phyloP scores from a whole-genome alignment of 2,329 filamentous ascomycete genomes.

The Trichoderma endophyticum region DNA sequence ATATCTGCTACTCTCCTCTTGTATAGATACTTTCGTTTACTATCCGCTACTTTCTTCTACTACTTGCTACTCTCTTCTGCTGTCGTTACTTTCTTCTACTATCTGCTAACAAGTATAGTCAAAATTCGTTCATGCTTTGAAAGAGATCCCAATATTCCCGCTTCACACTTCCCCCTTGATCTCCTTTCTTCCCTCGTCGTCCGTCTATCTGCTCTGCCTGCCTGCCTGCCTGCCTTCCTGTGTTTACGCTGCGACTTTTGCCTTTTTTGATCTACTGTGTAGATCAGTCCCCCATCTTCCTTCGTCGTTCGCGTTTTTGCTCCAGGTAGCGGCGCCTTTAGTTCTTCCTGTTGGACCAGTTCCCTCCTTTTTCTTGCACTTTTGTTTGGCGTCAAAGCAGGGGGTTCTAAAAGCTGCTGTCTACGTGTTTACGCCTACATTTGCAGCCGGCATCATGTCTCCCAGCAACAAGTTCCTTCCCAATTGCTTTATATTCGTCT shows the following conservation, averaged over 20 bases:
- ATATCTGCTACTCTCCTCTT: neutral
- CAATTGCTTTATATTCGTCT: neutral
- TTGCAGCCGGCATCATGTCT: neutral
- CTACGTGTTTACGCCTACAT: neutral
- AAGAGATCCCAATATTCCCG: neutral
- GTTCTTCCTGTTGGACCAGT: neutral
- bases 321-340: neutral
- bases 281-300: neutral
- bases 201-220: neutral
- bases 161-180: neutral
- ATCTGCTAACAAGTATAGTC: too few species aligned
- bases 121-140: neutral
- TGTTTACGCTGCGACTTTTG: neutral
- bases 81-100: too few species aligned
- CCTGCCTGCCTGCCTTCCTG: neutral
- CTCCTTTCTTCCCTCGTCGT: neutral
- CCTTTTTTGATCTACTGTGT: neutral
- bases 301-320: neutral
- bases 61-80: neutral
- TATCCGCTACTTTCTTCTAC: neutral
- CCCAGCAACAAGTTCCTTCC: neutral
- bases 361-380: accelerated
- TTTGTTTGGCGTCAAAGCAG: neutral
- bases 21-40: neutral
- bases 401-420: neutral